Evolutionary conservation across 176 grass and related monocot species (phyloP).

Genomic region (Eragrostis curvula): DNA sequence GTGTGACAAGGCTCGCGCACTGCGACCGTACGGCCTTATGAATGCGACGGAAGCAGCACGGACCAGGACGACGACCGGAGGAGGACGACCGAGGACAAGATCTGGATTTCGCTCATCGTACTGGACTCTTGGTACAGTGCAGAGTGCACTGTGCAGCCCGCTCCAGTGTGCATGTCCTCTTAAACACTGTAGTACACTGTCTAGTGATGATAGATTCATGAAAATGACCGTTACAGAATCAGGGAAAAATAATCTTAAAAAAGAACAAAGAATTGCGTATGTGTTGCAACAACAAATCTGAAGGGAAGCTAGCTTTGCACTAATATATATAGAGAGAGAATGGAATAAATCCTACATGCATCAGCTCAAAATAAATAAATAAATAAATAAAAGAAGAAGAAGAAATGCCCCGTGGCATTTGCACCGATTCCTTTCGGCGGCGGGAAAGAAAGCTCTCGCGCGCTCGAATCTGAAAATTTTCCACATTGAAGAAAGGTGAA

Average conservation of each 20-base stretch:
- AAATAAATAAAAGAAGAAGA: neutral
- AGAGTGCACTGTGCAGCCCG: too few species aligned
- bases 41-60: neutral
- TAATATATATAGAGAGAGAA: neutral
- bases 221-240: neutral
- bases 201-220: neutral
- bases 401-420: neutral
- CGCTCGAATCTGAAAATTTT: conserved; percentile 7
- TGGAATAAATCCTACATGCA: neutral
- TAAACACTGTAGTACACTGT: neutral
- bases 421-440: conserved; percentile 10
- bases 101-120: neutral
- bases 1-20: too few species aligned
- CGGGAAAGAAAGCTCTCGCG: neutral
- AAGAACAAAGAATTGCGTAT: neutral
- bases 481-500: neutral
- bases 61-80: neutral
- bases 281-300: neutral
- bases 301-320: neutral
- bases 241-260: neutral
- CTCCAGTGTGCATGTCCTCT: too few species aligned
- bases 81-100: neutral
- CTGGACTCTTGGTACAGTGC: neutral
- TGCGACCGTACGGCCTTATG: neutral
- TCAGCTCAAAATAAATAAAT: neutral